A percentile compares a stretch with the other conserved stretches of the same genome.
Conservation (phyloP, 805 yeast genomes). For the Ascoidea rubescens region DNA sequence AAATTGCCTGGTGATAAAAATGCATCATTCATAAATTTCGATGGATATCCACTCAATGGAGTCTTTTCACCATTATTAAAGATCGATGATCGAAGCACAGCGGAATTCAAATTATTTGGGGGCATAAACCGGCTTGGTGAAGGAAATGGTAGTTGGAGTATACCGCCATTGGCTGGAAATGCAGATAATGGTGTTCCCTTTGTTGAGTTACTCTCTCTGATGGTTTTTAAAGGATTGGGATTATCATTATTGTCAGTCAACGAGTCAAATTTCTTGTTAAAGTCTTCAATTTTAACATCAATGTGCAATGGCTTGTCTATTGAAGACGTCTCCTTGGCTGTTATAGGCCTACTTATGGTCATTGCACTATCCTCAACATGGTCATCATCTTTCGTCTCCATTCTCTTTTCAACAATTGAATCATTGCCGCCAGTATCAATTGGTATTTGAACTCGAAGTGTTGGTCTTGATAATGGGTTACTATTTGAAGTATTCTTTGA, state of each 20-base stretch:
- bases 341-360: conserved; percentile 18
- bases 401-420: background rate
- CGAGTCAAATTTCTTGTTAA: conserved; percentile 2
- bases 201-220: background rate
- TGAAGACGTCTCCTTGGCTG: conserved; percentile 31
- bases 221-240: background rate
- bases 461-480: conserved; percentile 28
- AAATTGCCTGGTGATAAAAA: conserved; percentile 75
- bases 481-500: conserved; percentile 11
- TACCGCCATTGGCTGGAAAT: background rate
- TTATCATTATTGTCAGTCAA: background rate
- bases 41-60: conserved; percentile 5
- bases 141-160: background rate
- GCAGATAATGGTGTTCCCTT: background rate
- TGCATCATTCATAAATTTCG: conserved; percentile 24
- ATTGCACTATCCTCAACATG: conserved; percentile 16
- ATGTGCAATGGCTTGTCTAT: conserved; percentile 17
- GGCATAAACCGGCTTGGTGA: background rate
- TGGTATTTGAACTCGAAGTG: conserved; percentile 55
- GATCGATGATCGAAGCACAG: too few species aligned
- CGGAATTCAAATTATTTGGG: too few species aligned
- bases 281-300: conserved; percentile 1
- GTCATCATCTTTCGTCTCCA: conserved; percentile 5
- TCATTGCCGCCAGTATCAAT: conserved; percentile 18
- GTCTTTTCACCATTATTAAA: background rate